phyloP scores from a whole-genome alignment of 1,284 basidiomycete genomes.

The Melanopsichium pennsylvanicum region DNA sequence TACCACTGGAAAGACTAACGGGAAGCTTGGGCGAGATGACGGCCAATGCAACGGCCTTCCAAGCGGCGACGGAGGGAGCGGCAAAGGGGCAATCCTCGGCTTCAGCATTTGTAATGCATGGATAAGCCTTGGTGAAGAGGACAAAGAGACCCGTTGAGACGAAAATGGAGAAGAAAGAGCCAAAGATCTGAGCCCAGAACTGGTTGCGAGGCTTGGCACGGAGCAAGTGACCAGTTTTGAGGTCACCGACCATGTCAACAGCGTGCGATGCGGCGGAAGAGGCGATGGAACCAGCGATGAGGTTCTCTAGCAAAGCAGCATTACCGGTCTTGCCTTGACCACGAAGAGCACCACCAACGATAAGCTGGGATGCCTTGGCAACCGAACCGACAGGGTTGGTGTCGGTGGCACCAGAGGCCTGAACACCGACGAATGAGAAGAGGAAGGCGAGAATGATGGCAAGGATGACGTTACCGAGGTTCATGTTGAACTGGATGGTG shows the following conservation, averaged over 20 bases:
- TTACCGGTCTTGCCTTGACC: conserved; percentile 68
- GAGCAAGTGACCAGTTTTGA: conserved; percentile 77
- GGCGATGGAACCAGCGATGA: conserved; percentile 72
- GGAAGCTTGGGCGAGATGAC: conserved; percentile 63
- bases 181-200: conserved; percentile 71
- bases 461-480: conserved; percentile 68
- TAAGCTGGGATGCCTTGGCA: conserved; percentile 59
- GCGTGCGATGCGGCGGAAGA: conserved; percentile 73
- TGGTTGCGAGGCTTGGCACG: conserved; percentile 75
- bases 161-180: conserved; percentile 51
- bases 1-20: conserved; percentile 67
- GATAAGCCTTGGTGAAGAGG: conserved; percentile 70
- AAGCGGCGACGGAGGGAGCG: conserved; percentile 73
- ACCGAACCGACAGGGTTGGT: conserved; percentile 55
- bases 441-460: conserved; percentile 70
- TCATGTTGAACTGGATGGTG: conserved; percentile 58
- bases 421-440: conserved; percentile 76
- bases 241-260: conserved; percentile 76
- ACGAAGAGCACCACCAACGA: conserved; percentile 55
- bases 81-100: conserved; percentile 70
- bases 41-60: conserved; percentile 74
- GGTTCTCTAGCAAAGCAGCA: conserved; percentile 71
- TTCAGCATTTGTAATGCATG: conserved; percentile 71
- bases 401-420: conserved; percentile 65
- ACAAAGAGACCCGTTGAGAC: conserved; percentile 50